Base-by-base conservation (phyloP, 148 eudicot species). In the Cornus florida region DNA sequence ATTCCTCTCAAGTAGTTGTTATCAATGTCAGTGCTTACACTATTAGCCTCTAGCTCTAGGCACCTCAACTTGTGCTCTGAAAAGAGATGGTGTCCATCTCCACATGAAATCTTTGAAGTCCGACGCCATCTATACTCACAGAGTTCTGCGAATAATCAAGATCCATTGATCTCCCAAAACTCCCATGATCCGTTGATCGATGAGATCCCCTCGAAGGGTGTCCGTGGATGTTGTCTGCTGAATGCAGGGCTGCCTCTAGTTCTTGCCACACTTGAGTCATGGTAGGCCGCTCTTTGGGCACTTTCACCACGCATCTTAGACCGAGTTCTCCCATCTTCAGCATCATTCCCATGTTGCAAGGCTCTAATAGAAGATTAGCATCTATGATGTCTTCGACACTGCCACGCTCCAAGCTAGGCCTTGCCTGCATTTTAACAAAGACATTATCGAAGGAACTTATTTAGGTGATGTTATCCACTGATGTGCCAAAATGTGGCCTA, bases 201-300 rank as follows among this genome's bases (percentile, higher is more conserved):
- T 4, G 71, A n/a, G 71, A 69, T 31, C 75, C 69, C 46, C 66
- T 75, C 10, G 31, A 7, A n/a, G 66, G 75, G 6, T 81, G 79
- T 48, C 13, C 73, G 41, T 35, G 73, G 24, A 72, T 28, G 70
- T 43, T 72, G 7, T 84, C 81, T 13, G 78, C 78, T 28, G 67
- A 46, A 62, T 71, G 22, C 41, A 87, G 85, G 50, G 80, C 75
- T 43, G 88, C 71, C 68, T 87, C 86, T 5, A 87, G 78, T 43
- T 83, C 84, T 81, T 87, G 82, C 81, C 81, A 85, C 8, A 85
- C 90, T 79, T 81, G 83, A 72, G 86, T 81, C 90, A 87, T 87
- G 32, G 86, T 87, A 67, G 90, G 90, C 79, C 90, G 71, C 50
- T 85, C 65, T 82, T 85, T 87, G 14, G 90, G 90, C 33, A 59